Evolutionary conservation across 2,329 filamentous ascomycete genomes (phyloP).

Genomic region (Colletotrichum spinosum): DNA sequence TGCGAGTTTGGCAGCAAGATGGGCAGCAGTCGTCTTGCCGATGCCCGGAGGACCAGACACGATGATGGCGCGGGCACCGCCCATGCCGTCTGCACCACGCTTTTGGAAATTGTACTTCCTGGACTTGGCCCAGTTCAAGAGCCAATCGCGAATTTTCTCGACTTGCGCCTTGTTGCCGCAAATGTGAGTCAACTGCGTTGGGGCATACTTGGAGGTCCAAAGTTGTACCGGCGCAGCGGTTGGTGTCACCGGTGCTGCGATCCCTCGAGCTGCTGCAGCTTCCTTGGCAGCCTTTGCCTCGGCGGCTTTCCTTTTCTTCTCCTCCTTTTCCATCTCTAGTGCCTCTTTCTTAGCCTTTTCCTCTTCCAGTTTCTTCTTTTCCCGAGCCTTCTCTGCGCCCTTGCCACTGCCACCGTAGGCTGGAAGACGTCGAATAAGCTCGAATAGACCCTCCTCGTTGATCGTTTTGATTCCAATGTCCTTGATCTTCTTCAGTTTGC

Average conservation of each 20-base stretch:
- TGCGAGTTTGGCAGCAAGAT: conserved; percentile 91
- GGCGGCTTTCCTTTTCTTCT: conserved; percentile 68
- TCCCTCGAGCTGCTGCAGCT: conserved; percentile 57
- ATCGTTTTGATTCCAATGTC: conserved; percentile 88
- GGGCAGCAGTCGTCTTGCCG: conserved; percentile 96
- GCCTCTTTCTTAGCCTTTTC: conserved; percentile 85
- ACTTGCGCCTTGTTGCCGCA: conserved; percentile 94
- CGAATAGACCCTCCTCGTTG: conserved; percentile 91
- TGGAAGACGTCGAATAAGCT: conserved; percentile 83
- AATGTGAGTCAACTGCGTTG: conserved; percentile 85
- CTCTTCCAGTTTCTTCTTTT: conserved; percentile 87
- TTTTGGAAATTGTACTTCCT: conserved; percentile 86
- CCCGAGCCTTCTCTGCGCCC: conserved; percentile 84
- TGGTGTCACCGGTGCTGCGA: conserved; percentile 51
- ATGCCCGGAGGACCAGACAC: conserved; percentile 96
- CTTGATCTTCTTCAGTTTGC: conserved; percentile 88
- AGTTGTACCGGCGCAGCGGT: conserved; percentile 67
- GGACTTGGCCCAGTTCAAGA: conserved; percentile 82
- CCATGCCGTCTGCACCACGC: conserved; percentile 85
- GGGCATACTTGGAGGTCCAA: conserved; percentile 97
- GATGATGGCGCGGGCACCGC: conserved; percentile 88
- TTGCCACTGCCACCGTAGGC: conserved; percentile 89
- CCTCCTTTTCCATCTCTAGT: conserved; percentile 86
- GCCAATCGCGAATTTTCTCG: conserved; percentile 90
- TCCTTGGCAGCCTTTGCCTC: conserved; percentile 66